Base-by-base conservation (phyloP, 2,329 filamentous ascomycete species). In the Hymenoscyphus repandus region DNA sequence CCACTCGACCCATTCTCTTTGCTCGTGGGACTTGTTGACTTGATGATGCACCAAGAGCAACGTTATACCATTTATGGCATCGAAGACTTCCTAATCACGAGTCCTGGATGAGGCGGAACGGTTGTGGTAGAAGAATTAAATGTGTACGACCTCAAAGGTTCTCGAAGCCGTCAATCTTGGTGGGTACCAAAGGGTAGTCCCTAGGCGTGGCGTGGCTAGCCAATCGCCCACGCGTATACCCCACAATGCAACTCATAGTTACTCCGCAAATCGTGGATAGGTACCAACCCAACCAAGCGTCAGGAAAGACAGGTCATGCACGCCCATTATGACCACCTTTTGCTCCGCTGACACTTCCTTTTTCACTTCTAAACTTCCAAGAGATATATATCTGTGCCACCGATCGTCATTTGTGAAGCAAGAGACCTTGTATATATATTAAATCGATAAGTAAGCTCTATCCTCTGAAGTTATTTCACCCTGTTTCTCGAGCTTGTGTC, bases 161-260 rank as follows among this genome's bases (percentile, higher is more conserved):
- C 22, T 27, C 22, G 22, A 27, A 27, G 22, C 22, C n/a, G n/a
- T n/a, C n/a, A n/a, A n/a, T n/a, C n/a, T n/a, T n/a, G n/a, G n/a
- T n/a, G n/a, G n/a, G n/a, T n/a, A n/a, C n/a, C n/a, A n/a, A n/a
- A n/a, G n/a, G n/a, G n/a, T n/a, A n/a, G n/a, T n/a, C 36, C 44
- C n/a, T n/a, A 22, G n/a, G 15, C 34, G 15, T 18, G n/a, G 36
- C 34, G 27, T 15, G 31, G 22, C 39, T 50, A 50, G 51, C 38
- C 38, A 40, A 40, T 40, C 6, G 38, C 38, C 51, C 52, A 54
- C 41, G 45, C 49, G 39, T 47, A 50, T 50, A 9, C 40, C 41
- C 52, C 53, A 49, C 53, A 51, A 42, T 44, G 31, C 47, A 41
- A 46, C 52, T 50, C 53, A 50, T 47, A 50, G 47, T 52, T 27